A percentile compares a stretch with the other conserved stretches of the same genome.
These are phyloP conservation scores for Alopecurus myosuroides DNA, from an alignment of 176 grass and related monocot species.

Conservation along the genomic window DNA sequence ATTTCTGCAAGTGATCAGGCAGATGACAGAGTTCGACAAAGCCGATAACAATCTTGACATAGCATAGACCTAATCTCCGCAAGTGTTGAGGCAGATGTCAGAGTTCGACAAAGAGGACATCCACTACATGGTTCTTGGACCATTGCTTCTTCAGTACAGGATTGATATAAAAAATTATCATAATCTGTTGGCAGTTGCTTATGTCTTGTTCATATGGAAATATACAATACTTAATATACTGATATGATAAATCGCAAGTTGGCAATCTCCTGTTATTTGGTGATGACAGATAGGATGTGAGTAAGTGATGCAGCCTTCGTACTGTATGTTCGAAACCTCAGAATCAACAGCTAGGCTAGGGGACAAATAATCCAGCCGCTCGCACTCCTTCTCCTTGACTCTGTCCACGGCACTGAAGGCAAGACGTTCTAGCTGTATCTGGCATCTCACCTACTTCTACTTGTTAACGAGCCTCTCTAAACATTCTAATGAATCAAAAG, in stretches of 20 bases:
- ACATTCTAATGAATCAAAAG: conserved; percentile 34
- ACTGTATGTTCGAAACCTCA: conserved; percentile 87
- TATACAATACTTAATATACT: neutral
- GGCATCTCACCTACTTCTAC: conserved; percentile 59
- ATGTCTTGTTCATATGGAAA: neutral
- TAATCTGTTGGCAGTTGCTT: no score
- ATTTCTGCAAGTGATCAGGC: no score
- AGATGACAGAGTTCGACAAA: no score
- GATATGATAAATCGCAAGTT: neutral
- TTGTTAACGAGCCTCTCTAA: conserved; percentile 87
- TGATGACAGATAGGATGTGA: no score
- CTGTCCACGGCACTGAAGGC: conserved; percentile 71
- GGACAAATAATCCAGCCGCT: conserved; percentile 46
- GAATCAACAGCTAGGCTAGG: conserved; percentile 70
- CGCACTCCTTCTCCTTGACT: conserved; percentile 63
- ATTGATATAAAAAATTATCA: no score
- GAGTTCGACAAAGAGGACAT: no score
- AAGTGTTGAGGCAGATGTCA: no score
- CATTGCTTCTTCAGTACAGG: no score
- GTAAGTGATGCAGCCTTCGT: no score
- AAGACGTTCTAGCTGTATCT: conserved; percentile 83
- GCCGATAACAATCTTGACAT: no score
- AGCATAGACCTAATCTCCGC: no score
- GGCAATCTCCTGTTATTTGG: neutral
- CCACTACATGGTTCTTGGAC: no score